Evolutionary conservation across 2,329 filamentous ascomycete species (phyloP), one percentile per base, ranked within the genome.

Genomic region (Botrytis medusae): DNA sequence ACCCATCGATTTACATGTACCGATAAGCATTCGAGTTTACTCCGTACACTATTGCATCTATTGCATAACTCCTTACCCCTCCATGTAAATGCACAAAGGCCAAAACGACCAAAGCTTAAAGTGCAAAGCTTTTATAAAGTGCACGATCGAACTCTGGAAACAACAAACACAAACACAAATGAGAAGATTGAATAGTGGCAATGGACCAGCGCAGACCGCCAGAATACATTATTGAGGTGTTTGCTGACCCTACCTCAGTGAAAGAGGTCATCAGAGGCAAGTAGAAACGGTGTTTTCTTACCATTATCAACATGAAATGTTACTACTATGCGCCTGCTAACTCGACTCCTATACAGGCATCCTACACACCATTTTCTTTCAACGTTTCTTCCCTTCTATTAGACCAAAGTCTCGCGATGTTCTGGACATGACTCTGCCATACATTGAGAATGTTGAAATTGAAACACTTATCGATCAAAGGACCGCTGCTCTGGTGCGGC

Each of bases 351-450:
- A 62, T 32, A 54, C 79, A 97, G 95, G 93, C 76, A 93, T 98
- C 82, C 88, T 98, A 68, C 95, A 98, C 83, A 97, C 95, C 69
- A 98, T 98, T 82, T 99, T 98, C 89, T 98, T 98, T 88, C 95
- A 98, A 85, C 92, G 96, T 80, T 97, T 95, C 88, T 98, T 98
- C 86, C 94, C 94, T 73, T 91, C 93, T 74, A 88, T 98, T 78
- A 86, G 89, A 60, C 95, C 96, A 9, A 89, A 90, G 76, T 94
- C 93, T 76, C 91, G 94, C 84, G 95, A 98, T 81, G 90, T 98
- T 76, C 91, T 98, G 77, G 95, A 97, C 83, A 88, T 97, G 75
- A 95, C 94, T 48, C 89, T 98, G 42, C 95, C 96, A 69, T 93
- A 93, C 79, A 92, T 98, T 80, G 90, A 94, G 81, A 94, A 98